phyloP scores from a whole-genome alignment of 208 protist species.

The Naegleria lovaniensis region DNA sequence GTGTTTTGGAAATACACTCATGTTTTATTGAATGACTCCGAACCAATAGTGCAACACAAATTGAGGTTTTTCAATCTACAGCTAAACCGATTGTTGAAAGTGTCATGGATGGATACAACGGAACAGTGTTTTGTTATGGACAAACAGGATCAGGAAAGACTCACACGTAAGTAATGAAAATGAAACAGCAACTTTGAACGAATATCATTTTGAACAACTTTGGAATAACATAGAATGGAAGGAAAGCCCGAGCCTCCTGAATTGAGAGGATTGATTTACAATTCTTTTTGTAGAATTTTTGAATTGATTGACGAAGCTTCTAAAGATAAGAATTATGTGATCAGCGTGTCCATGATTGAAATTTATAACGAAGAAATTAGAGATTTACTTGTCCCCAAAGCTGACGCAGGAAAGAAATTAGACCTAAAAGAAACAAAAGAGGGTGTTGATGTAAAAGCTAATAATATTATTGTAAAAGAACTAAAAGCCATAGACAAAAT shows the following conservation, averaged over 20 bases:
- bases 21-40: too few species aligned
- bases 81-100: neutral
- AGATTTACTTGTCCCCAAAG: slow-evolving; percentile 74
- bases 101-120: slow-evolving; percentile 83
- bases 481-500: slow-evolving; percentile 61
- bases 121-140: slow-evolving; percentile 86
- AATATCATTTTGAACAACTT: neutral
- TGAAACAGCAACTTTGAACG: neutral
- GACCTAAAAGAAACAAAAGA: slow-evolving; percentile 61
- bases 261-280: slow-evolving; percentile 35
- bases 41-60: neutral
- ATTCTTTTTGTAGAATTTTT: slow-evolving; percentile 36
- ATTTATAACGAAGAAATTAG: slow-evolving; percentile 66
- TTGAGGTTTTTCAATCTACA: neutral
- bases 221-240: neutral
- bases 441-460: slow-evolving; percentile 66
- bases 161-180: slow-evolving; percentile 12
- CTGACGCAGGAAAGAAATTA: slow-evolving; percentile 45
- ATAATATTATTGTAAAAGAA: slow-evolving; percentile 54
- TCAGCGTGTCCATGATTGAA: slow-evolving; percentile 39
- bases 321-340: neutral
- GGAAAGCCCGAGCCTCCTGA: slow-evolving; percentile 27
- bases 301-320: neutral
- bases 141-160: slow-evolving; percentile 65
- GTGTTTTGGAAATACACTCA: neutral